Base-by-base conservation (phyloP, 441 rosid species). In the Pelargonium citronellum region DNA sequence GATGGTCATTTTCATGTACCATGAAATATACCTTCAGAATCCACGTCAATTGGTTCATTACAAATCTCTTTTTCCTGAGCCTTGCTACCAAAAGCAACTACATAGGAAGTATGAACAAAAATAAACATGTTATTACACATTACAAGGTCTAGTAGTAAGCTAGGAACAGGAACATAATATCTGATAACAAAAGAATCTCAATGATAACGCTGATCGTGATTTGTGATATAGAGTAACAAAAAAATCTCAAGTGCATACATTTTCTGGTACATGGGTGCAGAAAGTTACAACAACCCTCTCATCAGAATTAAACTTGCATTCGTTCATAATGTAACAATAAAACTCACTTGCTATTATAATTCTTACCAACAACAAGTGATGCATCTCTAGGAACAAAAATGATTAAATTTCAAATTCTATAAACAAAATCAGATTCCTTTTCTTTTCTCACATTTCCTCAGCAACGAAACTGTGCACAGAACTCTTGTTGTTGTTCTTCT, bases 91-190 rank as follows among this genome's bases (percentile, higher is more conserved):
- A 4, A 0, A 11, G 15, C 5, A 24, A 62, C 66, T 62, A 27
- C 66, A 62, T 39, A 27, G 16, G n/a, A 62, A 11, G 11, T 27
- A 62, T 62, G 39, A 62, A 62, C 3, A 30, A 62, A 13, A 24
- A 62, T 24, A 24, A 62, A 41, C 17, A 24, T 27, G 30, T 5
- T 12, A 27, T 11, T 13, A 27, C 30, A 22, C 41, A 27, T 11
- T 47, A 47, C 55, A 11, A 47, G 41, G 37, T 39, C 20, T 58
- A 11, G 66, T 62, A 62, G 66, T 27, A 27, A 27, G 66, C 16
- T 62, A 62, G 66, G 30, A 62, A 62, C n/a, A 27, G 22, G 61
- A 55, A 62, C 37, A 27, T 62, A 24, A 24, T 15, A 62, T 62
- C 66, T 11, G 43, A 27, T 15, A 62, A 62, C 41, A 62, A 62